Evolutionary conservation across 768 basidiomycete species (phyloP), one percentile per base, ranked within the genome.

Genomic region (Suillus cothurnatus): DNA sequence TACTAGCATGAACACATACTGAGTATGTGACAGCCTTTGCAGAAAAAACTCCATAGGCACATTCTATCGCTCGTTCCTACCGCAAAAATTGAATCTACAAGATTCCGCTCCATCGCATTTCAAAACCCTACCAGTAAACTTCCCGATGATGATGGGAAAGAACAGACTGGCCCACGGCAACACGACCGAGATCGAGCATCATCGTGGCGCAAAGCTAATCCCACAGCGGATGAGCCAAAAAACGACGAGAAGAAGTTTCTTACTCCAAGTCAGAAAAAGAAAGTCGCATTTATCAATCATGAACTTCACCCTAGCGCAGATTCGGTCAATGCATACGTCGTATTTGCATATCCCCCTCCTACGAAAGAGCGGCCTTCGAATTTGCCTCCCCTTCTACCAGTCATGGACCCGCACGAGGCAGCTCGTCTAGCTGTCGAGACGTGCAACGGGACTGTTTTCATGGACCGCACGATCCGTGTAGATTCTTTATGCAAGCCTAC

Each of bases 41-140:
- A 88, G 68, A 95, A 94, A 74, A 86, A 88, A 68, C 80, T 99
- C 34, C 88, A 88, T 66, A 83, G 85, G 32, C 92, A 96, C 73
- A 84, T 98, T 67, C 81, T 94, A 28, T 79, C 89, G 1, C 83
- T 86, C 67, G 82, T 93, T 17, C 88, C 92, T 4, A 77, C 82
- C 0, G 88, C 93, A 61, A 94, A 92, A 80, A 90, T 97, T 68
- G 97, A 99, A 72, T 95, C 95, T 6, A 85, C 88, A 31, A 93
- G 97, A 50, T 97, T 97, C 82, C 93, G 97, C 61, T 97, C 95
- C 19, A 85, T 97, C 59, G 90, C 95, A 1, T 98, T 98, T 81
- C 88, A 92, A 67, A 84, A 83, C 0, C 93, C 97, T 12, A 94
- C 94, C 1, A 76, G 89, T 14, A 84, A 86, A 67, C 80, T 89